These are phyloP conservation scores for Plasmodium reichenowi DNA, from an alignment of 169 alveolate genomes.

Conservation along the genomic window DNA sequence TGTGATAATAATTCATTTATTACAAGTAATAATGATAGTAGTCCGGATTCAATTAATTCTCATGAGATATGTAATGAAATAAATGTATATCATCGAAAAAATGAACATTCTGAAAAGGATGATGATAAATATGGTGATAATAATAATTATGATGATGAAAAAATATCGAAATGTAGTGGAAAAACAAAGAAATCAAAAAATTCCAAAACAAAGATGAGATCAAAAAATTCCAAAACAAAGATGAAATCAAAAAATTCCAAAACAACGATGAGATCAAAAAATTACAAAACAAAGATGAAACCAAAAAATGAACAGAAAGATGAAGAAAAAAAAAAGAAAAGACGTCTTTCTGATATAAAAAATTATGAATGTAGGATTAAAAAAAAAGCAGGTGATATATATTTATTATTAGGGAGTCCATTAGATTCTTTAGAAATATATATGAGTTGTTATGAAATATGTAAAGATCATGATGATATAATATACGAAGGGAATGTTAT, in stretches of 20 bases:
- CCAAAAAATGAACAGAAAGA: not conserved
- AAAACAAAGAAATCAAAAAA: not conserved
- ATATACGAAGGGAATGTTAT: constrained; percentile 26
- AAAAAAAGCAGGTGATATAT: constrained; percentile 70
- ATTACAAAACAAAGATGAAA: not conserved
- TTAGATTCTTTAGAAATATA: constrained; percentile 42
- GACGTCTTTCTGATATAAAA: not conserved
- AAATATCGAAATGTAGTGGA: not conserved
- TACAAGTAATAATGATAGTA: too few species aligned
- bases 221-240: not conserved
- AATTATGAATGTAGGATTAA: constrained; percentile 13
- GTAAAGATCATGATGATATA: constrained; percentile 14
- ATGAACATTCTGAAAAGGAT: too few species aligned
- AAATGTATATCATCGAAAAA: too few species aligned
- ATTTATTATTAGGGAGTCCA: constrained; percentile 67
- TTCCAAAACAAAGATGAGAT: not conserved
- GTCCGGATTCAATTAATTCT: too few species aligned
- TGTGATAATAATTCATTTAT: too few species aligned
- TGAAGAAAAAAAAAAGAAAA: not conserved
- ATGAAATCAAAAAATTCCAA: not conserved
- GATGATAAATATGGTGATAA: too few species aligned
- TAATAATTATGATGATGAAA: too few species aligned
- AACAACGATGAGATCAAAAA: not conserved
- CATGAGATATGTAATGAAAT: too few species aligned
- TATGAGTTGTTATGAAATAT: constrained; percentile 32